Evolutionary conservation across 2,329 filamentous ascomycete genomes (phyloP).

Genomic region (Aspergillus carbonarius): DNA sequence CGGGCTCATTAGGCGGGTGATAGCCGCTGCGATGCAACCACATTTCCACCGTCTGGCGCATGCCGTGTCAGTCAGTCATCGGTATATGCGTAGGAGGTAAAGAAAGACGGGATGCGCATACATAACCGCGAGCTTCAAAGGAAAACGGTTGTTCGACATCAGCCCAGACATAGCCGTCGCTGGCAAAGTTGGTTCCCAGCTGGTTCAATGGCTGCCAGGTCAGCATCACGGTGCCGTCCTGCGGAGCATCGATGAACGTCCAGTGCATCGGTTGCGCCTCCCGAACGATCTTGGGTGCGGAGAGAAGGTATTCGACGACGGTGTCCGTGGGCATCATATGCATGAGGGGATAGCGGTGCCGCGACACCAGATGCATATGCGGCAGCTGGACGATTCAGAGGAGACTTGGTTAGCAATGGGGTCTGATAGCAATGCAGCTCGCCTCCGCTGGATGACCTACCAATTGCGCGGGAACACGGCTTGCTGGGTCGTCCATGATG

Average conservation of each 20-base stretch:
- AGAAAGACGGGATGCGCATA: conserved; percentile 39
- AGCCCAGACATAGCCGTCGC: conserved; percentile 90
- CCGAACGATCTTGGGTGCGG: conserved; percentile 80
- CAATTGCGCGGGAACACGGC: conserved; percentile 46
- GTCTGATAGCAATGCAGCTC: neutral
- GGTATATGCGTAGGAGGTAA: neutral
- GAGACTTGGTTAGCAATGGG: neutral
- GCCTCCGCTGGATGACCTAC: conserved; percentile 33
- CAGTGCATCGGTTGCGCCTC: conserved; percentile 86
- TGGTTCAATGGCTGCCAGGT: conserved; percentile 82
- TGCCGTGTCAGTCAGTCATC: conserved; percentile 10
- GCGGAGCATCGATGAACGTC: conserved; percentile 82
- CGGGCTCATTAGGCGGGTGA: conserved; percentile 67
- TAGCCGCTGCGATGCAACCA: conserved; percentile 80
- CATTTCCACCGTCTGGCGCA: conserved; percentile 77
- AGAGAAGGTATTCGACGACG: conserved; percentile 78
- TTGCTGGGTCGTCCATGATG: conserved; percentile 49
- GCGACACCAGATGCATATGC: conserved; percentile 87
- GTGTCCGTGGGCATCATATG: conserved; percentile 70
- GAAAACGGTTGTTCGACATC: conserved; percentile 75
- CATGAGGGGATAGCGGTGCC: conserved; percentile 73
- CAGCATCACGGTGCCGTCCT: conserved; percentile 77
- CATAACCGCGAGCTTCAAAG: conserved; percentile 69
- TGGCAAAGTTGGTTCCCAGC: conserved; percentile 72
- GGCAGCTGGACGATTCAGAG: conserved; percentile 59